Conservation (phyloP, 2,329 filamentous ascomycete species). For the Acephala macrosclerotiorum region DNA sequence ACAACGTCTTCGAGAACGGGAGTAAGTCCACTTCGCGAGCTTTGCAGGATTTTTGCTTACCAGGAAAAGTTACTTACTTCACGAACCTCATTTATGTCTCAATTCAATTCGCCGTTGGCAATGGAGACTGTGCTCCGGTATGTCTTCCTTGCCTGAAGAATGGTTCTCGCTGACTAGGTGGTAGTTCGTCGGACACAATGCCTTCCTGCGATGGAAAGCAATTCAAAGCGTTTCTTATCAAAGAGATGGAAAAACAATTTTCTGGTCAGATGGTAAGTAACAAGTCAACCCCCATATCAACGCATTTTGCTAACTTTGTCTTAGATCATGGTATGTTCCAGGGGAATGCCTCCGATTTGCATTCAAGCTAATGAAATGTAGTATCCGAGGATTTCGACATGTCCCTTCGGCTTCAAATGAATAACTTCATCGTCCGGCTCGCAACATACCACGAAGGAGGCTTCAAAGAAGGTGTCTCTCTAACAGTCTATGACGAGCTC, state of each 20-base stretch:
- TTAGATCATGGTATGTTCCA: neutral
- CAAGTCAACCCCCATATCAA: neutral
- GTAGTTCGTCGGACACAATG: slow-evolving; percentile 77
- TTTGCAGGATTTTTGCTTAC: neutral
- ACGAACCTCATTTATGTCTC: slow-evolving; percentile 79
- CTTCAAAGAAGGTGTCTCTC: slow-evolving; percentile 23
- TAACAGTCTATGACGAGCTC: slow-evolving; percentile 43
- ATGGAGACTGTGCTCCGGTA: slow-evolving; percentile 64
- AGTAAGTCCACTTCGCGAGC: neutral
- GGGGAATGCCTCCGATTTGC: neutral
- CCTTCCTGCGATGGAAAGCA: slow-evolving; percentile 73
- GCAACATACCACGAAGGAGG: slow-evolving; percentile 20
- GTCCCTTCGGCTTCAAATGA: slow-evolving; percentile 75
- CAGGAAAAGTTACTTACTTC: slow-evolving; percentile 63
- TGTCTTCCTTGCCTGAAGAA: neutral
- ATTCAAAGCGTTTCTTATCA: slow-evolving; percentile 64
- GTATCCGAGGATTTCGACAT: slow-evolving; percentile 84
- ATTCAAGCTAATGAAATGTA: neutral
- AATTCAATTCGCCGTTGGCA: slow-evolving; percentile 74
- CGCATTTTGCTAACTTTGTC: neutral
- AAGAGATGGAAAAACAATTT: slow-evolving; percentile 53
- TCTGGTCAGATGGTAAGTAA: slow-evolving; percentile 26
- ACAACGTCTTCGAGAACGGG: slow-evolving; percentile 73
- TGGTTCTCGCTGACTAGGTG: neutral
- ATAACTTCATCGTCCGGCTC: slow-evolving; percentile 31